Evolutionary conservation across 1,284 basidiomycete species (phyloP), one percentile per base, ranked within the genome.

Genomic region (Apiotrichum gracile): DNA sequence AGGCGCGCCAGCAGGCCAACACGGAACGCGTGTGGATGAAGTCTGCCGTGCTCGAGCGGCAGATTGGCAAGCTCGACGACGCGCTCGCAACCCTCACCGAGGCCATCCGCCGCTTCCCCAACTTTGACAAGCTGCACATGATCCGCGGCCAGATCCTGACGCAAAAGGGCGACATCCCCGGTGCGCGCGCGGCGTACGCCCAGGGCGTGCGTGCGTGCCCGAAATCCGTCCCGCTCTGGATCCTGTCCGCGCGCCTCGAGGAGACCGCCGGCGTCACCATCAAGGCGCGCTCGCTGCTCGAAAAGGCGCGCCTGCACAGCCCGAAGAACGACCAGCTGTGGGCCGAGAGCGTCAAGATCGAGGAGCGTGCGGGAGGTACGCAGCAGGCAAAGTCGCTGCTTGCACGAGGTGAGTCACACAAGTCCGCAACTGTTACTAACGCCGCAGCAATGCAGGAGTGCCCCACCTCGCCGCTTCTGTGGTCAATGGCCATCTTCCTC

Each of bases 11-110:
- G 14, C 88, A 94, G 24, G 92, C 93, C 0, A 87, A 90, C 65
- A 94, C 92, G 0, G 86, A 92, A 63, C 78, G 91, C 70, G 92
- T 93, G 51, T 98, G 94, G 94, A 90, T 97, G 88, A 98, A 98
- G 74, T 91, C 88, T 6, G 92, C 88, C 1, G 87, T 91, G 1
- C 91, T 98, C 62, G 92, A 97, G 69, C 82, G 93, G 4, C 87
- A 94, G 67, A 86, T 93, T 69, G 87, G 86, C 1, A 81, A 85
- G 55, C 76, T 82, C 6, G 80, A 83, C n/a, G 80, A 80, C 5
- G 91, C 92, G 0, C 79, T 97, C 8, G 78, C 82, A 58, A 86
- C 86, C 0, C 79, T 91, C 14, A 79, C 83, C n/a, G 77, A 82
- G 17, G 92, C 88, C 0, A 78, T 94, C 33, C 73, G 73, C 50